Base-by-base conservation (phyloP, 2,329 filamentous ascomycete species). In the Exutisphaerella laricina region DNA sequence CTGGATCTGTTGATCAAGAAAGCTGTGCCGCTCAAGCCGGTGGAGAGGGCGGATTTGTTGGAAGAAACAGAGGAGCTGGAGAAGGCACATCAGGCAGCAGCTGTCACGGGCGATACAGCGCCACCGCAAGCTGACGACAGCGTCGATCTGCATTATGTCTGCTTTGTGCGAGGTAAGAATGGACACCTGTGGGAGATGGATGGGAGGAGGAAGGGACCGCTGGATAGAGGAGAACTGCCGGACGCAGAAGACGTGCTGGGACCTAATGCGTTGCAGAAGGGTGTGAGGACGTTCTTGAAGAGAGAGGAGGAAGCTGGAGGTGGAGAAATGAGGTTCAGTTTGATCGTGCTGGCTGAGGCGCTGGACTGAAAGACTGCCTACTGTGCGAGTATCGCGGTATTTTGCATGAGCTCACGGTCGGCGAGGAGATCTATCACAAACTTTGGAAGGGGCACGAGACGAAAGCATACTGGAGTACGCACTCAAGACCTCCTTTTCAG, bases 141-240 rank as follows among this genome's bases (percentile, higher is more conserved):
- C 54, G 75, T 95, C n/a, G 90, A 96, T 61, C 72, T 96, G 56
- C 92, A 98, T 70, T 97, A 94, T 63, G 90, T 97, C 34, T 92
- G 87, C 60, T 98, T 97, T 66, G 85, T 92, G 39, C 92, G 89
- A 70, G 77, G 75, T 2, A 68, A 67, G 39, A 82, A 82, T 42
- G 76, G 76, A 5, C 63, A 68, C 36, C 71, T 94, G 30, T 94
- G 85, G 80, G 88, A 94, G 68, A 65, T 94, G 57, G 87, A 94
- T 65, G 88, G 88, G 1, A 65, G 74, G 16, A 72, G 84, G 36
- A 84, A 82, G 55, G 86, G 86, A 0, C 86, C 86, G 1, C 66
- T 90, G 33, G 78, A 87, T 51, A 71, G 85, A 10, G 71, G 71
- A 7, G 45, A 47, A 33, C 55, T 74, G 16, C 54, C 46, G 16